These are phyloP conservation scores for Globisporangium middletonii DNA, from an alignment of 352 stramenopile species.

Conservation along the genomic window DNA sequence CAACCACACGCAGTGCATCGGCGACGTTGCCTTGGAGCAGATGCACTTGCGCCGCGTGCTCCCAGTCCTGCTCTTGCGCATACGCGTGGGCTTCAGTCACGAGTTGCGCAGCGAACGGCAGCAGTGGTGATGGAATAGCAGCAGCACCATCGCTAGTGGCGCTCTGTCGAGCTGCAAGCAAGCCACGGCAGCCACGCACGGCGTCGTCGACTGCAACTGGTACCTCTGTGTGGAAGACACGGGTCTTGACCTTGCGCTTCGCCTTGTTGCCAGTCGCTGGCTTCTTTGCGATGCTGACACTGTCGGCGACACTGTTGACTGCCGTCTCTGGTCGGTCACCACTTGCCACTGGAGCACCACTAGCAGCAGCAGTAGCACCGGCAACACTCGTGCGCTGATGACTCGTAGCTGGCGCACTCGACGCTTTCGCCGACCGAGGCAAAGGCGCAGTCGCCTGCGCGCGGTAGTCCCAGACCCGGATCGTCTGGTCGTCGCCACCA, in stretches of 20 bases:
- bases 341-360: not conserved
- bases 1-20: slow-evolving; percentile 53
- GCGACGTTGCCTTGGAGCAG: slow-evolving; percentile 46
- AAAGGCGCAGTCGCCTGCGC: slow-evolving; percentile 12
- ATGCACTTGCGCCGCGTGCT: slow-evolving; percentile 37
- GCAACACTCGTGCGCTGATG: not conserved
- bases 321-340: not conserved
- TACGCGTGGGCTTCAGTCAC: slow-evolving; percentile 20
- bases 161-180: slow-evolving; percentile 1
- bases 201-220: slow-evolving; percentile 15
- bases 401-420: not conserved
- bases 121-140: not conserved
- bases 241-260: slow-evolving; percentile 15
- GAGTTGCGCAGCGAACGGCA: not conserved
- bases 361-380: not conserved
- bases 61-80: slow-evolving; percentile 36
- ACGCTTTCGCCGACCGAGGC: not conserved
- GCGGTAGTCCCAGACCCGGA: slow-evolving; percentile 54
- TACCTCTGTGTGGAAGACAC: slow-evolving; percentile 23
- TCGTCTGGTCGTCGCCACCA: slow-evolving; percentile 62
- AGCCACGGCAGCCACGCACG: slow-evolving; percentile 13
- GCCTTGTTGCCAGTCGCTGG: slow-evolving; percentile 5
- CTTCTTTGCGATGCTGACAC: slow-evolving; percentile 13
- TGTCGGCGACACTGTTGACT: not conserved
- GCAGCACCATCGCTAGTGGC: too few species aligned